Evolutionary conservation across 73 alveolate species (phyloP).

Genomic region (Halteria grandinella): DNA sequence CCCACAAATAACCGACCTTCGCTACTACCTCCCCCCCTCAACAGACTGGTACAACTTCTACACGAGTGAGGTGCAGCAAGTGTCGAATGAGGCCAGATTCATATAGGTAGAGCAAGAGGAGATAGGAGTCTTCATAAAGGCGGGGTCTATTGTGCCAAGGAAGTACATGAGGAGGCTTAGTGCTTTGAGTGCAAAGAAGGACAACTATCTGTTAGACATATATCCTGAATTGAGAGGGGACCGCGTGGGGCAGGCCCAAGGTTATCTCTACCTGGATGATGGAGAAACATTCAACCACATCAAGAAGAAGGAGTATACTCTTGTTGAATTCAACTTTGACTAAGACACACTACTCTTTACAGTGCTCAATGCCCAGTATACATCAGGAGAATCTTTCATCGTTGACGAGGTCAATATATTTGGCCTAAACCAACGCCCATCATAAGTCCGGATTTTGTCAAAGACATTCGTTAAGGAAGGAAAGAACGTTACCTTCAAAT

Average conservation of each 20-base stretch:
- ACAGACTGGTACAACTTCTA: conserved; percentile 79
- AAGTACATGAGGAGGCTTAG: conserved; percentile 74
- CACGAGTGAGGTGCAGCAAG: conserved; percentile 39
- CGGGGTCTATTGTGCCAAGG: conserved; percentile 72
- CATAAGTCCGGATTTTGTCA: too few relatives aligned
- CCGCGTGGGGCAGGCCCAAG: conserved; percentile 29
- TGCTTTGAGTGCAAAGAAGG: conserved; percentile 69
- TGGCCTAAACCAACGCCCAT: too few relatives aligned
- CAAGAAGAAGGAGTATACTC: neutral
- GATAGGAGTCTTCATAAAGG: conserved; percentile 78
- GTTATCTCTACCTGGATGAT: conserved; percentile 66
- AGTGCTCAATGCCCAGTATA: too few relatives aligned
- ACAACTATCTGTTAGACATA: conserved; percentile 65
- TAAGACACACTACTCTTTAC: too few relatives aligned
- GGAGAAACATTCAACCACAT: conserved; percentile 55
- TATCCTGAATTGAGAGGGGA: too few relatives aligned
- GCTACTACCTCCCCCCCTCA: conserved; percentile 72
- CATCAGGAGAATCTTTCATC: too few relatives aligned
- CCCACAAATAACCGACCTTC: conserved; percentile 51
- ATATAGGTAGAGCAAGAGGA: conserved; percentile 1
- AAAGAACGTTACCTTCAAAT: too few relatives aligned
- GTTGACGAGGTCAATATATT: too few relatives aligned
- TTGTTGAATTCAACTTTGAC: conserved; percentile 17
- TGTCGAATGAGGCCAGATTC: conserved; percentile 33
- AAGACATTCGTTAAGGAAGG: too few relatives aligned